Conservation (phyloP, 805 yeast genomes). For the Wickerhamiella alocasiicola region DNA sequence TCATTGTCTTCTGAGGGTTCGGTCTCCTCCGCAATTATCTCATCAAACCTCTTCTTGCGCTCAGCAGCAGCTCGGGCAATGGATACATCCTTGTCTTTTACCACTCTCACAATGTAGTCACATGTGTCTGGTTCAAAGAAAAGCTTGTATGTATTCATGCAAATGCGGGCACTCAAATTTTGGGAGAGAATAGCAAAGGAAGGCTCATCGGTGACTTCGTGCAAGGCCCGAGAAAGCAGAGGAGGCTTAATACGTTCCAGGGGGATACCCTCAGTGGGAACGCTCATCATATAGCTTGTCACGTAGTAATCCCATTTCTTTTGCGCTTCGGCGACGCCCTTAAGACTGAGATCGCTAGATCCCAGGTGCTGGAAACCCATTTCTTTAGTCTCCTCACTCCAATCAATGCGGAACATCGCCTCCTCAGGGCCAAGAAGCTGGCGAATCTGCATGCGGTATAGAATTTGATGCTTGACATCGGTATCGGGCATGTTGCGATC, state of each 20-base stretch:
- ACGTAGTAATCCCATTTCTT: slow-evolving; percentile 88
- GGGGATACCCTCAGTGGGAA: slow-evolving; percentile 93
- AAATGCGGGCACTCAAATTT: slow-evolving; percentile 63
- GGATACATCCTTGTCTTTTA: slow-evolving; percentile 2
- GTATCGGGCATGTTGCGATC: slow-evolving; percentile 57
- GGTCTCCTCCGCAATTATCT: background rate
- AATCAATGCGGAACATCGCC: slow-evolving; percentile 80
- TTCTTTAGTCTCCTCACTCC: slow-evolving; percentile 38
- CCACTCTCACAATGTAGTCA: slow-evolving; percentile 47
- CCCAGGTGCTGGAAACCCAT: slow-evolving; percentile 74
- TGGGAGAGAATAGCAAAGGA: slow-evolving; percentile 53
- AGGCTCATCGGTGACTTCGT: slow-evolving; percentile 20
- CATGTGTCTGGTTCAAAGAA: slow-evolving; percentile 67
- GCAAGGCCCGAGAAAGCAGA: slow-evolving; percentile 42
- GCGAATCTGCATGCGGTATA: slow-evolving; percentile 81
- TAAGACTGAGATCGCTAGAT: slow-evolving; percentile 75
- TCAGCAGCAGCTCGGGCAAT: background rate
- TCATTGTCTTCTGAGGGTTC: background rate
- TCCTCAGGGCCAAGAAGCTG: slow-evolving; percentile 73
- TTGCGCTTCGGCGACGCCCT: slow-evolving; percentile 53
- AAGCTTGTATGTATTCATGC: slow-evolving; percentile 65
- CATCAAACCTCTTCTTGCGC: slow-evolving; percentile 3
- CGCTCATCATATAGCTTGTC: slow-evolving; percentile 85
- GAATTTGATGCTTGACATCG: slow-evolving; percentile 74
- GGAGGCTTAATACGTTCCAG: slow-evolving; percentile 68